phyloP scores from a whole-genome alignment of 768 basidiomycete genomes.

The Pulveroboletus sp. region DNA sequence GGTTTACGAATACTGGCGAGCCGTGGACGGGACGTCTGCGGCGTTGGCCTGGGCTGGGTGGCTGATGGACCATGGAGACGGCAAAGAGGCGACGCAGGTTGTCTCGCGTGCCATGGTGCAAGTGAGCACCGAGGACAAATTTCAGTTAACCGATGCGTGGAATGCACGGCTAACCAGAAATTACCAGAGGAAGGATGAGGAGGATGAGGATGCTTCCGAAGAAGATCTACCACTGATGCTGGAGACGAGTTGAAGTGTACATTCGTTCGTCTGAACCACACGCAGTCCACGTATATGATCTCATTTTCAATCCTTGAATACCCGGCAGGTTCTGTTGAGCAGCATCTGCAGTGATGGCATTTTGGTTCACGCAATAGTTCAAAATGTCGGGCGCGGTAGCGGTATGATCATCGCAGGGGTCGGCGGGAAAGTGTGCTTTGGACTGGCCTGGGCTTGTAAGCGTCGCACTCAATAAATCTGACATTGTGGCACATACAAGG shows the following conservation, averaged over 20 bases:
- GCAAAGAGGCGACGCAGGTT: conserved; percentile 37
- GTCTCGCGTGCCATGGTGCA: conserved; percentile 33
- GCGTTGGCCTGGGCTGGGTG: conserved; percentile 45
- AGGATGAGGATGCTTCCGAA: conserved; percentile 5
- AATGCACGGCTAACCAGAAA: conserved; percentile 16
- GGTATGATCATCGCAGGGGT: no score
- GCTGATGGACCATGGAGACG: conserved; percentile 40
- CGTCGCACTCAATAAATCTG: no score
- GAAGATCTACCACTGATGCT: conserved; percentile 14
- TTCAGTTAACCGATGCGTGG: conserved; percentile 37
- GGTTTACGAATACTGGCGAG: conserved; percentile 44
- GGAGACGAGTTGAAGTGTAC: conserved; percentile 9
- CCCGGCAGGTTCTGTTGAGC: not conserved
- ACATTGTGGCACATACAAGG: no score
- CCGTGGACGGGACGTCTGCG: conserved; percentile 36
- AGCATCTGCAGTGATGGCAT: not conserved
- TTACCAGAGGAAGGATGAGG: conserved; percentile 10
- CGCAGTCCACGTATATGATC: not conserved
- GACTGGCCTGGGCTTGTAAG: no score
- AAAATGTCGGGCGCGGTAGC: not conserved
- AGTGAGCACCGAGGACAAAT: conserved; percentile 27
- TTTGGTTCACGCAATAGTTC: not conserved
- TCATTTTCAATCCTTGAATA: not conserved
- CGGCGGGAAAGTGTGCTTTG: no score
- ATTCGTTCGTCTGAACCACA: no score